Percentiles rank a stretch among this genome's conserved stretches.
phyloP scores from a whole-genome alignment of 106 monocot species.

The Ottelia alismoides region DNA sequence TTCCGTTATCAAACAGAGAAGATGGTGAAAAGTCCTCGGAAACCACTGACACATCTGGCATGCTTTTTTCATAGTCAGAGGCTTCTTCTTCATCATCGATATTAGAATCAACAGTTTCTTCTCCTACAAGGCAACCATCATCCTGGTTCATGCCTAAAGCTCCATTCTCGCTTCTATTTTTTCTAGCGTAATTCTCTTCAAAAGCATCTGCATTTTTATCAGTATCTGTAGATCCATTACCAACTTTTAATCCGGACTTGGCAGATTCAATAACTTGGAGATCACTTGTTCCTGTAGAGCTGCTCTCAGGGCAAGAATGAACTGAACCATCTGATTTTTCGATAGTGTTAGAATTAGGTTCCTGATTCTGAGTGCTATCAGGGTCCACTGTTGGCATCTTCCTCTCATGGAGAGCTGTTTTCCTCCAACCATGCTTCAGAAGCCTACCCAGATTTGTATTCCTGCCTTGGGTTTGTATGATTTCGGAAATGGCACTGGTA shows the following conservation, averaged over 20 bases:
- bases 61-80: too few species aligned
- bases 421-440: slow-evolving; percentile 30
- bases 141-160: not conserved
- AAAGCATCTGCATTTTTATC: not conserved
- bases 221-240: not conserved
- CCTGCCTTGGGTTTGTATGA: slow-evolving; percentile 45
- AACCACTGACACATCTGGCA: too few species aligned
- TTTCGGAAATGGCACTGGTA: slow-evolving; percentile 47
- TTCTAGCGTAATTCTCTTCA: not conserved
- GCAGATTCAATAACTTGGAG: not conserved
- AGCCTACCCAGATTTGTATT: slow-evolving; percentile 43
- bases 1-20: too few species aligned
- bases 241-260: not conserved
- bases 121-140: not conserved
- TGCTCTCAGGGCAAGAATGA: slow-evolving; percentile 1
- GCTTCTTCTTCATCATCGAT: not conserved
- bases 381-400: slow-evolving; percentile 13
- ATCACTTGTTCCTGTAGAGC: slow-evolving; percentile 1
- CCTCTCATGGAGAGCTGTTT: too few species aligned
- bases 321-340: slow-evolving; percentile 12
- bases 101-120: not conserved
- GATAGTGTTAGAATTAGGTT: slow-evolving; percentile 8
- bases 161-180: not conserved
- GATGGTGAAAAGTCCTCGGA: too few species aligned
- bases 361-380: slow-evolving; percentile 6